Base-by-base conservation (phyloP, 768 basidiomycete species). In the Psilocybe tampanensis region DNA sequence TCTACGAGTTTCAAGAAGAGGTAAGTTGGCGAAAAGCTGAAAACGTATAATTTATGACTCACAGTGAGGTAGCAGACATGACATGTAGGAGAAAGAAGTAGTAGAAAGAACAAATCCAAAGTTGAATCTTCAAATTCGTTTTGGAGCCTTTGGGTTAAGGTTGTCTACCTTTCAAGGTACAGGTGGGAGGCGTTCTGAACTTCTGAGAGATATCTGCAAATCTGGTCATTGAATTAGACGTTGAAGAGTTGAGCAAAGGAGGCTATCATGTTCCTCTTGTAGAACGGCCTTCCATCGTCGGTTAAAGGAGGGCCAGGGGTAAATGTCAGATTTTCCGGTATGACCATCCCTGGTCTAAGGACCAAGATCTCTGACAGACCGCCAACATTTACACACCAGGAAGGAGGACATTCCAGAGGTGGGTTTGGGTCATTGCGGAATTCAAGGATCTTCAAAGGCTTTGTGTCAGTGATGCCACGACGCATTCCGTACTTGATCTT, bases 401-500 rank as follows among this genome's bases (percentile, higher is more conserved):
- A 11, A 15, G 59, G 59, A 24, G 33, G 23, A 8, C 32, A 29
- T 32, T 60, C 59, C 12, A 51, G 44, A 24, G 54, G 59, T 19
- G 53, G 53, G 33, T 47, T 34, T 8, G 54, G 32, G 26, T 60
- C 54, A 8, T 19, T 39, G 2, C 39, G 12, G n/a, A 45, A 60
- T 52, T 45, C 33, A 26, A 11, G 12, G 13, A 52, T 52, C 2
- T 22, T 33, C 9, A 45, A 36, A 15, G 54, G 54, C n/a, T 59
- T 32, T 34, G 17, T 52, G 12, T 43, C 21, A 1, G 57, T 59
- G 15, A 62, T 34, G 11, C 54, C 61, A 13, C 61, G 61, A 15
- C 61, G 50, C 32, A 62, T 43, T 3, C 61, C 61, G 13, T 47
- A 47, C 12, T 26, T 33, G 29, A 62, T 62, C 45, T 62, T 62